Percentiles rank a stretch among this genome's conserved stretches.
These are phyloP conservation scores for Orbilia oligospora DNA, from an alignment of 2,329 filamentous ascomycete genomes.

Conservation along the genomic window DNA sequence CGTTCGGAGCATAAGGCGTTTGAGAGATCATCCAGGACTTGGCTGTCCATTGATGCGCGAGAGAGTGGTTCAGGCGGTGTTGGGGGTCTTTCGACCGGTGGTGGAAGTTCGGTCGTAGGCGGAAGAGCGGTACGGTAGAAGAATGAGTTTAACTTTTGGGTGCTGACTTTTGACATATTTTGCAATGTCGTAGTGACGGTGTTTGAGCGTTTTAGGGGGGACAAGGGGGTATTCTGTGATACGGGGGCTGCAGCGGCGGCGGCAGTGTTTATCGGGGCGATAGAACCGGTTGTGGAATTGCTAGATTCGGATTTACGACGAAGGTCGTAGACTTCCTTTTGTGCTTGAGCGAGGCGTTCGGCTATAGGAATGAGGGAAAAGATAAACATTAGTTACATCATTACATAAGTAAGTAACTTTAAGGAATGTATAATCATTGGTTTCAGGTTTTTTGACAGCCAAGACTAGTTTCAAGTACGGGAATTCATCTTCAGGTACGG, in stretches of 20 bases:
- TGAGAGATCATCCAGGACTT: slow-evolving; percentile 75
- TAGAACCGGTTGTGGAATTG: slow-evolving; percentile 60
- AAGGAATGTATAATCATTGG: slow-evolving; percentile 4
- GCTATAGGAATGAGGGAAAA: slow-evolving; percentile 64
- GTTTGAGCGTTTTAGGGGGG: slow-evolving; percentile 56
- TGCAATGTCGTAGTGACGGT: slow-evolving; percentile 62
- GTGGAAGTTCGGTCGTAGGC: slow-evolving; percentile 64
- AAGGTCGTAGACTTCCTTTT: slow-evolving; percentile 75
- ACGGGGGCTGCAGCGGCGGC: slow-evolving; percentile 52
- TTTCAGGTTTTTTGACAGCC: slow-evolving; percentile 8
- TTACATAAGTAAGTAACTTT: background rate
- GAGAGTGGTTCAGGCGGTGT: slow-evolving; percentile 60
- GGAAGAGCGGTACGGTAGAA: slow-evolving; percentile 60
- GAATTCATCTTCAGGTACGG: no score
- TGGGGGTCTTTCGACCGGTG: slow-evolving; percentile 63
- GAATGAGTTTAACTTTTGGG: slow-evolving; percentile 40
- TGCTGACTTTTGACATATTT: slow-evolving; percentile 44
- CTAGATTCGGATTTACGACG: slow-evolving; percentile 52
- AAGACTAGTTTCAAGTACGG: background rate
- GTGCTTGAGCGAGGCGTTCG: slow-evolving; percentile 78
- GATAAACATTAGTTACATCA: slow-evolving; percentile 26
- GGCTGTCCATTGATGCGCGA: slow-evolving; percentile 63
- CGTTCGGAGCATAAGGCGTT: slow-evolving; percentile 72
- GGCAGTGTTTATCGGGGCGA: slow-evolving; percentile 66
- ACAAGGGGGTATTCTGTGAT: slow-evolving; percentile 16